Conservation (phyloP, 768 basidiomycete species). For the Boletus rubropictus region DNA sequence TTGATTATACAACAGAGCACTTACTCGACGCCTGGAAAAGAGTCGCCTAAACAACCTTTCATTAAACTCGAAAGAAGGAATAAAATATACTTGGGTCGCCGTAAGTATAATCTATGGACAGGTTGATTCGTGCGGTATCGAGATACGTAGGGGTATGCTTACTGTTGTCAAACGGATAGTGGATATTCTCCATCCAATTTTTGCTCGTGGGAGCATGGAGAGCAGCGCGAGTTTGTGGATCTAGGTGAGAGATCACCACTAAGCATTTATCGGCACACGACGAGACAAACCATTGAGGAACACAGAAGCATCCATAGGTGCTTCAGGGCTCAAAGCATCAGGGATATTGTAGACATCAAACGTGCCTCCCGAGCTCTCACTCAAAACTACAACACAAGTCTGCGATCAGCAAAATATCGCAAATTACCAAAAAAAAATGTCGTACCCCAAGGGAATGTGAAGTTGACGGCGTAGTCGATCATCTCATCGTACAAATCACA, state of each 20-base stretch:
- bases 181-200: slow-evolving; percentile 34
- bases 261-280: neutral
- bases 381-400: slow-evolving; percentile 12
- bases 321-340: slow-evolving; percentile 50
- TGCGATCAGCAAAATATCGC: slow-evolving; percentile 3
- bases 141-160: slow-evolving; percentile 2
- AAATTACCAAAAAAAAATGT: neutral
- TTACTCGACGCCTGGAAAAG: slow-evolving; percentile 31
- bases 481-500: slow-evolving; percentile 62
- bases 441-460: slow-evolving; percentile 57
- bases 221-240: slow-evolving; percentile 50
- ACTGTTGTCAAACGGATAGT: slow-evolving; percentile 35
- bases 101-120: slow-evolving; percentile 14
- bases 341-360: slow-evolving; percentile 51
- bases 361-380: slow-evolving; percentile 24
- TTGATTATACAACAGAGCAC: slow-evolving; percentile 3
- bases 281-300: slow-evolving; percentile 56
- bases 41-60: neutral
- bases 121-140: neutral
- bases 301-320: slow-evolving; percentile 43
- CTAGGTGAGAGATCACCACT: slow-evolving; percentile 25
- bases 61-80: neutral
- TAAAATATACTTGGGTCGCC: slow-evolving; percentile 31
- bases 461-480: slow-evolving; percentile 69
- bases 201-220: slow-evolving; percentile 64